Evolutionary conservation across 495 filamentous ascomycete species (phyloP).

Genomic region (Cenococcum geophilum): DNA sequence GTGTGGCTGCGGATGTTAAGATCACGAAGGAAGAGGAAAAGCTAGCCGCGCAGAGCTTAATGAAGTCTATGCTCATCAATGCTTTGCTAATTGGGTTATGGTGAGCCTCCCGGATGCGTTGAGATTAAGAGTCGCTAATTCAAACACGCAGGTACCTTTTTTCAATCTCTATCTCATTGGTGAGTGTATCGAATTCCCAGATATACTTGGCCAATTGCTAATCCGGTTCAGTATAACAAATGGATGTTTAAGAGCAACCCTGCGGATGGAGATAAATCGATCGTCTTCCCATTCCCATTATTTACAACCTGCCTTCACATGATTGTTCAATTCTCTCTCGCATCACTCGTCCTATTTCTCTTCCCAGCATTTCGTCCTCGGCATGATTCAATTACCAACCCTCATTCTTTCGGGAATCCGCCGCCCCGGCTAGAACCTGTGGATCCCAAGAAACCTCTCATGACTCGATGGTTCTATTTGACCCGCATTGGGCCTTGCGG

Average conservation of each 20-base stretch:
- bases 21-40: conserved; percentile 59
- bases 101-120: conserved; percentile 40
- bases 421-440: conserved; percentile 47
- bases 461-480: conserved; percentile 87
- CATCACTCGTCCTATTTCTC: conserved; percentile 71
- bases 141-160: conserved; percentile 57
- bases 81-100: conserved; percentile 72
- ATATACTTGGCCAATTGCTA: neutral
- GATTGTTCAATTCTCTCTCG: conserved; percentile 86
- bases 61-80: conserved; percentile 65
- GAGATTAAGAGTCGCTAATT: neutral
- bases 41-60: conserved; percentile 62
- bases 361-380: conserved; percentile 78
- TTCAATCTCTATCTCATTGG: conserved; percentile 88
- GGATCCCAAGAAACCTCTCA: conserved; percentile 58
- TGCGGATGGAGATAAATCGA: conserved; percentile 18
- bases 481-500: conserved; percentile 92
- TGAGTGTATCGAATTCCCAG: conserved; percentile 44
- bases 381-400: conserved; percentile 42
- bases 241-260: conserved; percentile 95
- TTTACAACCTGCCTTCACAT: conserved; percentile 96
- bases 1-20: conserved; percentile 52
- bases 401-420: conserved; percentile 41
- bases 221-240: conserved; percentile 77
- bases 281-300: conserved; percentile 83